phyloP scores from a whole-genome alignment of 2,329 filamentous ascomycete genomes.

The Calonectria pauciramosa region DNA sequence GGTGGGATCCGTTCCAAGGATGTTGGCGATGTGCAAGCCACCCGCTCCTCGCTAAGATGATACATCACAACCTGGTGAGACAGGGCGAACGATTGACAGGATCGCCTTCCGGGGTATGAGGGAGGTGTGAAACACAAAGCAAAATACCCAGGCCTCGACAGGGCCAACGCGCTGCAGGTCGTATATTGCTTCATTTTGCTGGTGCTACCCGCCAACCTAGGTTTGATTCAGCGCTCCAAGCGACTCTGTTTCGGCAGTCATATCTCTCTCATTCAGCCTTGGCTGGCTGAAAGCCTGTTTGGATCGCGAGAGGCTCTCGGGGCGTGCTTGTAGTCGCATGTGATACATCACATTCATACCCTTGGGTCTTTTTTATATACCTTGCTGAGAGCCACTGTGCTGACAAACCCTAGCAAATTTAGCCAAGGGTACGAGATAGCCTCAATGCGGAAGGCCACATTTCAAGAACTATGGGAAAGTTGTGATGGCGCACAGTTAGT shows the following conservation, averaged over 20 bases:
- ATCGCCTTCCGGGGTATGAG: conserved; percentile 9
- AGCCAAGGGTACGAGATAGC: conserved; percentile 36
- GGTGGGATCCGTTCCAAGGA: conserved; percentile 4
- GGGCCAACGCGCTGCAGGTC: conserved; percentile 6
- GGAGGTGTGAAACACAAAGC: conserved; percentile 20
- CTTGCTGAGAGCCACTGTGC: conserved; percentile 34
- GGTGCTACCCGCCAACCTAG: neutral
- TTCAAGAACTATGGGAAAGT: conserved; percentile 30
- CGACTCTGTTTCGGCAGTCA: neutral
- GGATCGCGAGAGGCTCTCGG: neutral
- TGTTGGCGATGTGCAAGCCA: conserved; percentile 21
- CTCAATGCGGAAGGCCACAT: conserved; percentile 34
- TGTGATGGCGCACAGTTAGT: conserved; percentile 19
- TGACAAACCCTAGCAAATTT: conserved; percentile 35
- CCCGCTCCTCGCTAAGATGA: conserved; percentile 9
- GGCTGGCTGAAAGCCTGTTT: neutral
- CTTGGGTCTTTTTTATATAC: conserved; percentile 33
- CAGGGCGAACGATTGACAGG: conserved; percentile 21
- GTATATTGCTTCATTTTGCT: conserved; percentile 22
- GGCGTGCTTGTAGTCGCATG: conserved; percentile 27
- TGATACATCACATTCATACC: conserved; percentile 39
- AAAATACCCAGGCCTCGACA: conserved; percentile 13
- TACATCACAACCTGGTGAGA: conserved; percentile 17
- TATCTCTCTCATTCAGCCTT: neutral
- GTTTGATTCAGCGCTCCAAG: neutral